These are phyloP conservation scores for Artemisia annua DNA, from an alignment of 129 eudicot genomes.

Conservation along the genomic window DNA sequence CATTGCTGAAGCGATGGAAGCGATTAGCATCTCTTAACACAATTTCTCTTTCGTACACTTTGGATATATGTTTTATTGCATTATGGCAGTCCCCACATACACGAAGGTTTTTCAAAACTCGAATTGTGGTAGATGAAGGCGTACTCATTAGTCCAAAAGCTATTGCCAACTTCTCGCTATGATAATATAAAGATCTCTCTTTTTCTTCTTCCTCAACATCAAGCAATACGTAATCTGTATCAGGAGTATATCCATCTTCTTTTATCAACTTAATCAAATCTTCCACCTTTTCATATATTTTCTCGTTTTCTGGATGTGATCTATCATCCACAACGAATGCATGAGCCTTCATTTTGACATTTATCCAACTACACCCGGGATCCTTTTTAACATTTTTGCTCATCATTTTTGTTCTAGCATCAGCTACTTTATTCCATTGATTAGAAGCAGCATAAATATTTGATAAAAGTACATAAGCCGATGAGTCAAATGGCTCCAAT, in stretches of 20 bases:
- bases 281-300: conserved; percentile 36
- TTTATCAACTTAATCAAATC: conserved; percentile 38
- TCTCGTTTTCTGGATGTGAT: conserved; percentile 36
- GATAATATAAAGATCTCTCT: conserved; percentile 47
- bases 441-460: conserved; percentile 46
- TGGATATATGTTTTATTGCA: conserved; percentile 47
- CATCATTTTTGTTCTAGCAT: conserved; percentile 43
- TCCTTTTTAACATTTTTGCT: conserved; percentile 45
- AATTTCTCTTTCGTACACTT: conserved; percentile 44
- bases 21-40: conserved; percentile 59
- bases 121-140: conserved; percentile 26
- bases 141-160: conserved; percentile 45
- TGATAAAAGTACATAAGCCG: conserved; percentile 47
- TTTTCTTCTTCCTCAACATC: conserved; percentile 54
- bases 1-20: conserved; percentile 46
- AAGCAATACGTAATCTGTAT: conserved; percentile 24
- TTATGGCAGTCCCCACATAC: conserved; percentile 63
- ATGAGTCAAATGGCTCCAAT: conserved; percentile 45
- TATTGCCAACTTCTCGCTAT: conserved; percentile 59
- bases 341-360: conserved; percentile 40
- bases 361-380: conserved; percentile 54
- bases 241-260: conserved; percentile 39
- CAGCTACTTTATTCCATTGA: conserved; percentile 46
- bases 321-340: conserved; percentile 50
- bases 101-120: conserved; percentile 45